A percentile compares a stretch with the other conserved stretches of the same genome.
These are phyloP conservation scores for Fragaria ananassa DNA, from an alignment of 306 rosid genomes.

Conservation along the genomic window DNA sequence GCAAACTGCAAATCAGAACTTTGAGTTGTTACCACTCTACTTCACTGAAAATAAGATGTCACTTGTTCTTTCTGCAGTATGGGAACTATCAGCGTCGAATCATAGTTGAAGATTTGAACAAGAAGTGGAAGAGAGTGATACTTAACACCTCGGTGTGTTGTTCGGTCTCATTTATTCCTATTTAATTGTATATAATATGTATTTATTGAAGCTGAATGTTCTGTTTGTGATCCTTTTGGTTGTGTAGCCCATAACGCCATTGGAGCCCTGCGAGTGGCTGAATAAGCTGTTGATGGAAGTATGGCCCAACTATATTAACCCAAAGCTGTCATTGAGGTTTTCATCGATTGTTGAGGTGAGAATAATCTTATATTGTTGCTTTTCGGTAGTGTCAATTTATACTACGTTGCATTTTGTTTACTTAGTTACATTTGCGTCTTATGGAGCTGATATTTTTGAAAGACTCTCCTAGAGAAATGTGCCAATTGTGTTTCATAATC, in stretches of 20 bases:
- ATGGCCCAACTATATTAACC: slow-evolving; percentile 63
- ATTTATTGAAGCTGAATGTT: slow-evolving; percentile 24
- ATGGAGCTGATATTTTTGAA: background rate
- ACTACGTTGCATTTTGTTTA: background rate
- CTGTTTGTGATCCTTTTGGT: slow-evolving; percentile 6
- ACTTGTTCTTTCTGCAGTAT: slow-evolving; percentile 55
- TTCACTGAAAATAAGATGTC: slow-evolving; percentile 11
- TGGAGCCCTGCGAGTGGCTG: slow-evolving; percentile 97
- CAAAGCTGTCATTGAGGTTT: slow-evolving; percentile 70
- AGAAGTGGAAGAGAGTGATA: slow-evolving; percentile 76
- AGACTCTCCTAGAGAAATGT: background rate
- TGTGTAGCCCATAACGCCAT: slow-evolving; percentile 70
- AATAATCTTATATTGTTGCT: slow-evolving; percentile 20
- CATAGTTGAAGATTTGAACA: slow-evolving; percentile 79
- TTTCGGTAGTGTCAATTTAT: background rate
- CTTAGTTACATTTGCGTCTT: background rate
- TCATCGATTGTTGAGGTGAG: slow-evolving; percentile 77
- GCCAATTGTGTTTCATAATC: background rate
- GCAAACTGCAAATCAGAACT: background rate
- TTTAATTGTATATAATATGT: background rate
- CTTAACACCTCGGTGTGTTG: slow-evolving; percentile 55
- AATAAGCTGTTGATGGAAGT: slow-evolving; percentile 73
- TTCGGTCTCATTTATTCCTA: background rate
- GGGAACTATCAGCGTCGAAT: slow-evolving; percentile 71
- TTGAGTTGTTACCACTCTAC: background rate